phyloP scores from a whole-genome alignment of 1,284 basidiomycete species.

The Ganoderma multipileum region DNA sequence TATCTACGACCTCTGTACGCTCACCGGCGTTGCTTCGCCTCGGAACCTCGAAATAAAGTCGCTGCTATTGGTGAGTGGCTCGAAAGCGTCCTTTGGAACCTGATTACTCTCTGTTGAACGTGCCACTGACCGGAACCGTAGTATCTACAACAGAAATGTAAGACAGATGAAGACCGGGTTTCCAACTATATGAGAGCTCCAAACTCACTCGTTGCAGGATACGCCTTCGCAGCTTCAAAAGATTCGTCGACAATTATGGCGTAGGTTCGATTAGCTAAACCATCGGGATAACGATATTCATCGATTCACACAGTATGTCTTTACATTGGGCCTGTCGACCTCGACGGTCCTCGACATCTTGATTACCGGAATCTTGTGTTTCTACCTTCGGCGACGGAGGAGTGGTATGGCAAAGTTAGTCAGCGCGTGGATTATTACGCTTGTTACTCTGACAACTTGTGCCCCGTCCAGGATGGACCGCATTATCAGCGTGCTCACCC shows the following conservation, averaged over 20 bases:
- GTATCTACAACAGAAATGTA: slow-evolving; percentile 44
- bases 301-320: slow-evolving; percentile 15
- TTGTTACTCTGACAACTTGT: neutral
- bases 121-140: slow-evolving; percentile 11
- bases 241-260: slow-evolving; percentile 33
- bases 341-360: slow-evolving; percentile 19
- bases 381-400: slow-evolving; percentile 22
- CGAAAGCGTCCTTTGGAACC: neutral
- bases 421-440: neutral
- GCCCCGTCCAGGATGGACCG: slow-evolving; percentile 20
- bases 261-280: slow-evolving; percentile 14
- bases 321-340: slow-evolving; percentile 19
- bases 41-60: neutral
- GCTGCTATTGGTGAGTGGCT: slow-evolving; percentile 7
- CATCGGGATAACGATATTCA: neutral
- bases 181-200: neutral
- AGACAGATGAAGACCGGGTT: slow-evolving; percentile 15
- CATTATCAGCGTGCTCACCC: slow-evolving; percentile 15
- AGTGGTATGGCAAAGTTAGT: slow-evolving; percentile 19
- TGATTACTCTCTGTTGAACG: neutral
- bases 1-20: neutral
- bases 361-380: slow-evolving; percentile 21
- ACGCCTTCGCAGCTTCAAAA: slow-evolving; percentile 35
- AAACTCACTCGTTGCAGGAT: slow-evolving; percentile 21
- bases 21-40: neutral